phyloP scores from a whole-genome alignment of 2,329 filamentous ascomycete species.

The Proliferodiscus dingleyae region DNA sequence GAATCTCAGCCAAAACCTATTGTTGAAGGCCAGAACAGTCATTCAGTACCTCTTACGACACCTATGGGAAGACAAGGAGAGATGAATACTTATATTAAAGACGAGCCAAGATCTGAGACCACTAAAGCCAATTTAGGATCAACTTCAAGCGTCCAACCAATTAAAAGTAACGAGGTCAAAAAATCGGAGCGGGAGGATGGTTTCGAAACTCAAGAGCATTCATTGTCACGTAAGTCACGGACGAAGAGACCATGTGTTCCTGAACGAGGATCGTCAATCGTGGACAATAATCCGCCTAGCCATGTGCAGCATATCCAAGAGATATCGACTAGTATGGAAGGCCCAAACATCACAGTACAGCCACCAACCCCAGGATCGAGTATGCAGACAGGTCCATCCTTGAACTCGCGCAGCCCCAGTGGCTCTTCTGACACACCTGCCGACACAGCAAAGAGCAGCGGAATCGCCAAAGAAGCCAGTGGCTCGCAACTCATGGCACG shows the following conservation, averaged over 20 bases:
- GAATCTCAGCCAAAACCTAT: too few relatives aligned
- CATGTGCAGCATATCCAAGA: constrained; percentile 5
- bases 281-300: not conserved
- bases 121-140: too few relatives aligned
- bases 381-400: not conserved
- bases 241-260: constrained; percentile 18
- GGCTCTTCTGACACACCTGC: constrained; percentile 7
- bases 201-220: too few relatives aligned
- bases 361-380: constrained; percentile 21
- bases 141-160: not conserved
- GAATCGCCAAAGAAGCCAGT: constrained; percentile 15
- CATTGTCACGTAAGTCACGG: not conserved
- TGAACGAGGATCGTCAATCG: constrained; percentile 14
- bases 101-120: too few relatives aligned
- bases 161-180: not conserved
- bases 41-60: too few relatives aligned
- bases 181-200: too few relatives aligned
- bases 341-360: constrained; percentile 19
- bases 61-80: too few relatives aligned
- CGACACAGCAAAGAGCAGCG: constrained; percentile 21
- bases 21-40: too few relatives aligned
- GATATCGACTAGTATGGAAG: constrained; percentile 7
- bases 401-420: too few relatives aligned
- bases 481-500: constrained; percentile 18
- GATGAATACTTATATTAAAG: too few relatives aligned